Conservation (phyloP, 169 alveolate species). For the Plasmodium coatneyi region DNA sequence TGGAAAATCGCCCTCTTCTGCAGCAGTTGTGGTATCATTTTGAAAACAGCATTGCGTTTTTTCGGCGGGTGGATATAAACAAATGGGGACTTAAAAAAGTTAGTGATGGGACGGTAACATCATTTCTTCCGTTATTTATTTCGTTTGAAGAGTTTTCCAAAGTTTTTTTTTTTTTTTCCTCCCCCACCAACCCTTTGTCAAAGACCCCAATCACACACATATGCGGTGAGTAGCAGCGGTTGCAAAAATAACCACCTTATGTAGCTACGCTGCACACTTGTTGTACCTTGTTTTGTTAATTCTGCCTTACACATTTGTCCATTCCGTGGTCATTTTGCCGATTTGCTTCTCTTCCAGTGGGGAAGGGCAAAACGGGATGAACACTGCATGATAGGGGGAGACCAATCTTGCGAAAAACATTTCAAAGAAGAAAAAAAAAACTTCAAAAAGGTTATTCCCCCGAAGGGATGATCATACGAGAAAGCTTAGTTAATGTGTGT, state of each 20-base stretch:
- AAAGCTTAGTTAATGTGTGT: not conserved
- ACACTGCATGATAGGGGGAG: not conserved
- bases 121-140: not conserved
- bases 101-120: not conserved
- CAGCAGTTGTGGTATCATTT: conserved; percentile 23
- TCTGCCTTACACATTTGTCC: not conserved
- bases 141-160: not conserved
- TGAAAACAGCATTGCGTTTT: conserved; percentile 23
- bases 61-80: not conserved
- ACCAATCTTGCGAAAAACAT: not conserved
- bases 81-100: not conserved
- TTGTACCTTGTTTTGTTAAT: not conserved
- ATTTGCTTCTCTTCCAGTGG: not conserved
- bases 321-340: not conserved
- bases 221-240: not conserved
- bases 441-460: not conserved
- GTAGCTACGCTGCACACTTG: not conserved
- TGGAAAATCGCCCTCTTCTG: conserved; percentile 2
- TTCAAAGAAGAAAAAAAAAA: not conserved
- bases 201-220: not conserved
- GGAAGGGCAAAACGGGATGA: not conserved
- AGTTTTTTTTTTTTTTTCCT: not conserved
- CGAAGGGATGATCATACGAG: not conserved
- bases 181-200: not conserved
- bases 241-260: not conserved